Base-by-base conservation (phyloP, 1,284 basidiomycete species). In the Papiliotrema fonsecae region DNA sequence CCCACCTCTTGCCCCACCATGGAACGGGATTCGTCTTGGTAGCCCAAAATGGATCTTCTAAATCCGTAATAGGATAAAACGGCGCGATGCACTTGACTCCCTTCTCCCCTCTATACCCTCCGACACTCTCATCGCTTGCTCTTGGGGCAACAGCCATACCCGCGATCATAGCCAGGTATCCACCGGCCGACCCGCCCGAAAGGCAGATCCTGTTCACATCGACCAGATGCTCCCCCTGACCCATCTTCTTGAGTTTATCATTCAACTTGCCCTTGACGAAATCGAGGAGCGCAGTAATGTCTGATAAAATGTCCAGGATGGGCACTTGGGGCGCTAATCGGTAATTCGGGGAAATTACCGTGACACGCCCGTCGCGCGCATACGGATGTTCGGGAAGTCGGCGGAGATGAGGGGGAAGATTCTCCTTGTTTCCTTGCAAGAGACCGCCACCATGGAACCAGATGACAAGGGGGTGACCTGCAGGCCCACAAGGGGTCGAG, bases 391-490 rank as follows among this genome's bases (percentile, higher is more conserved):
- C 26, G 0, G 70, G 68, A 5, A 72, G 48, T 21, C 67, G 64
- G 3, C 68, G 60, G 47, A 72, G 64, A 45, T 72, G 70, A 1
- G 68, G 65, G 10, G 68, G 68, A 9, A 72, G 64, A 49, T 72
- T 72, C 58, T 70, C 70, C 53, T 72, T 72, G 61, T 70, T 70
- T 14, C 70, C 70, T 50, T 72, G 70, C 7, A 72, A 50, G 0
- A 72, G 57, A 9, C 68, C 70, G 21, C 70, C 70, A 27, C 70
- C 70, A 45, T 72, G 70, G 55, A 66, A 72, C 70, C 70, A 72
- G 36, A 72, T 57, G 13, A 72, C 57, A 4, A 69, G 45, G 0
- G 69, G 64, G 44, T 62, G 62, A 3, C 63, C 62, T 14, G 27
- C 19, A 36, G 46, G 18, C 10, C 37, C 24, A 32, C 51, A 41